phyloP scores from a whole-genome alignment of 805 yeast species.

The Saturnispora saitoi region DNA sequence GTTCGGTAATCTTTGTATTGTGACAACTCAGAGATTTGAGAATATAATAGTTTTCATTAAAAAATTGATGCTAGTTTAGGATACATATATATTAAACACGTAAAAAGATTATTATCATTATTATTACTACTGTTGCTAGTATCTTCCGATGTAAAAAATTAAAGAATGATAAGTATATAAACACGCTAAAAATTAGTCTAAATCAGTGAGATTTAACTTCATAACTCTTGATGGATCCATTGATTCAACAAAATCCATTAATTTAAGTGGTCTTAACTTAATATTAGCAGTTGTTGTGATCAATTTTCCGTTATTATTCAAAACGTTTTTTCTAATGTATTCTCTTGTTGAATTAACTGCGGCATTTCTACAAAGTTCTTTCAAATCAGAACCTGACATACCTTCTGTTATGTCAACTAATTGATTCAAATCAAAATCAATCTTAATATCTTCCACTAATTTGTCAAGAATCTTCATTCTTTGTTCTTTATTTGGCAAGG shows the following conservation, averaged over 20 bases:
- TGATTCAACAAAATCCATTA: constrained; percentile 51
- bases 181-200: constrained; percentile 8
- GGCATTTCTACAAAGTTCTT: constrained; percentile 88
- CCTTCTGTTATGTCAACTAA: constrained; percentile 64
- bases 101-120: background rate
- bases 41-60: background rate
- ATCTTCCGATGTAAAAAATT: background rate
- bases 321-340: constrained; percentile 52
- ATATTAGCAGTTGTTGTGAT: constrained; percentile 29
- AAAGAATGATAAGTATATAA: background rate
- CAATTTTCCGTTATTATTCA: constrained; percentile 27
- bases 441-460: constrained; percentile 53
- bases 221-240: constrained; percentile 17
- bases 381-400: constrained; percentile 82
- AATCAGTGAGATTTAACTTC: constrained; percentile 11
- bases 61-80: constrained; percentile 3
- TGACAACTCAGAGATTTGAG: background rate
- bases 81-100: constrained; percentile 6
- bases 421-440: constrained; percentile 57
- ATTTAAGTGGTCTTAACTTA: constrained; percentile 52
- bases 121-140: background rate
- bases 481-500: constrained; percentile 61
- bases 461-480: constrained; percentile 63
- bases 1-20: background rate
- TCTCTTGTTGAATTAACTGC: constrained; percentile 86